These are phyloP conservation scores for Cubamyces sp. DNA, from an alignment of 768 basidiomycete genomes.

Conservation along the genomic window DNA sequence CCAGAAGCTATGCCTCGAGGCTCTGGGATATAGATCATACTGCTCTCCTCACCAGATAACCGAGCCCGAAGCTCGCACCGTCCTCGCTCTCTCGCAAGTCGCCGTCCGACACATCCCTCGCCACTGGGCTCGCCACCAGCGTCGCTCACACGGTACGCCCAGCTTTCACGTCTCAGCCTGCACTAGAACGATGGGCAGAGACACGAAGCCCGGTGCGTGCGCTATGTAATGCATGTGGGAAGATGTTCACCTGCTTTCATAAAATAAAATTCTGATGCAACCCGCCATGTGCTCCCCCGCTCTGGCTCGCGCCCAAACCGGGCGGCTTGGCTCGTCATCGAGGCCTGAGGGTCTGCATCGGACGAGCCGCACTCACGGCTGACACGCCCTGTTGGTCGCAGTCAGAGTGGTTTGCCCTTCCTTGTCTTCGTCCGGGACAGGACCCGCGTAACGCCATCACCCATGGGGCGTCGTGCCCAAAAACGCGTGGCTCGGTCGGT, in stretches of 20 bases:
- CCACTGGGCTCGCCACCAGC: slow-evolving; percentile 8
- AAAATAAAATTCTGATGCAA: slow-evolving; percentile 17
- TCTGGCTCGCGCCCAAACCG: neutral
- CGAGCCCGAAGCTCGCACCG: slow-evolving; percentile 13
- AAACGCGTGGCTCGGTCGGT: slow-evolving; percentile 16
- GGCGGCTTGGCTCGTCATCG: neutral
- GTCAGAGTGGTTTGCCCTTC: neutral
- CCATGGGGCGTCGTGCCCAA: slow-evolving; percentile 12
- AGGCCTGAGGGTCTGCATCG: slow-evolving; percentile 3
- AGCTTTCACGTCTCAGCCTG: neutral
- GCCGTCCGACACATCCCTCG: slow-evolving; percentile 7
- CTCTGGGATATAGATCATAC: slow-evolving; percentile 8
- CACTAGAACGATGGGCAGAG: slow-evolving; percentile 1
- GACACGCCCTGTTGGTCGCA: slow-evolving; percentile 1
- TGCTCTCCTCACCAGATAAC: slow-evolving; percentile 5
- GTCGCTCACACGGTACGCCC: slow-evolving; percentile 4
- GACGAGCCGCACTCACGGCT: neutral
- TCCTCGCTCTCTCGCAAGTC: slow-evolving; percentile 15
- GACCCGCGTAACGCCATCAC: slow-evolving; percentile 12
- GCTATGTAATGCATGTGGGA: slow-evolving; percentile 11
- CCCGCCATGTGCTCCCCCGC: slow-evolving; percentile 8
- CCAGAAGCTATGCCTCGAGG: slow-evolving; percentile 25
- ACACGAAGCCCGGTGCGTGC: neutral
- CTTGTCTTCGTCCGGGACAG: slow-evolving; percentile 6
- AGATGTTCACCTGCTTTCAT: slow-evolving; percentile 1